Evolutionary conservation across 495 filamentous ascomycete genomes (phyloP).

Genomic region (Parmelia sp.): DNA sequence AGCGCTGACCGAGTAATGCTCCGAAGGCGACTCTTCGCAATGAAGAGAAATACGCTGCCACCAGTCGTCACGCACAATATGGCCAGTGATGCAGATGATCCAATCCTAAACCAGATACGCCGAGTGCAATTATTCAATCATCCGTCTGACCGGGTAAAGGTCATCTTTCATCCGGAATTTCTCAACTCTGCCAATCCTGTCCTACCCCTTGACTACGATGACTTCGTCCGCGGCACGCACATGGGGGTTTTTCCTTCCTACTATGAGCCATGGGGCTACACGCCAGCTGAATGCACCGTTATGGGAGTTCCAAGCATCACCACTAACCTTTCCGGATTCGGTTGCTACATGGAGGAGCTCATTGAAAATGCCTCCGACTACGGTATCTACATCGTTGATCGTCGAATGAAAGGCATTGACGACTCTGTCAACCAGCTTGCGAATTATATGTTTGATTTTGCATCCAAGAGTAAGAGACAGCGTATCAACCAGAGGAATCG

Average conservation of each 20-base stretch:
- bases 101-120: slow-evolving; percentile 92
- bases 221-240: slow-evolving; percentile 96
- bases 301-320: slow-evolving; percentile 99
- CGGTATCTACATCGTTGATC: slow-evolving; percentile 97
- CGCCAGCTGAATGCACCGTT: slow-evolving; percentile 95
- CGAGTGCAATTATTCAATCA: slow-evolving; percentile 96
- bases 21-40: slow-evolving; percentile 83
- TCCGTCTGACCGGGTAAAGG: slow-evolving; percentile 88
- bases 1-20: slow-evolving; percentile 90
- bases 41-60: slow-evolving; percentile 84
- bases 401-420: slow-evolving; percentile 90
- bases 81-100: slow-evolving; percentile 87
- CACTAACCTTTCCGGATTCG: slow-evolving; percentile 94
- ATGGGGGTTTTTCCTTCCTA: slow-evolving; percentile 94
- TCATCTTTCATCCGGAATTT: slow-evolving; percentile 98
- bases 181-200: slow-evolving; percentile 93
- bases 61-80: slow-evolving; percentile 99
- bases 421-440: slow-evolving; percentile 94
- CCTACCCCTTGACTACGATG: slow-evolving; percentile 92
- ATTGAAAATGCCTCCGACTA: slow-evolving; percentile 98
- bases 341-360: slow-evolving; percentile 98
- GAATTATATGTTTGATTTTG: slow-evolving; percentile 90
- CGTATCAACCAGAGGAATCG: slow-evolving; percentile 98
- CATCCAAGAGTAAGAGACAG: slow-evolving; percentile 87
- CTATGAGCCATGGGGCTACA: slow-evolving; percentile 99